A percentile compares a stretch with the other conserved stretches of the same genome.
Conservation (phyloP, 2,329 filamentous ascomycete genomes). For the Aureobasidium sp. region DNA sequence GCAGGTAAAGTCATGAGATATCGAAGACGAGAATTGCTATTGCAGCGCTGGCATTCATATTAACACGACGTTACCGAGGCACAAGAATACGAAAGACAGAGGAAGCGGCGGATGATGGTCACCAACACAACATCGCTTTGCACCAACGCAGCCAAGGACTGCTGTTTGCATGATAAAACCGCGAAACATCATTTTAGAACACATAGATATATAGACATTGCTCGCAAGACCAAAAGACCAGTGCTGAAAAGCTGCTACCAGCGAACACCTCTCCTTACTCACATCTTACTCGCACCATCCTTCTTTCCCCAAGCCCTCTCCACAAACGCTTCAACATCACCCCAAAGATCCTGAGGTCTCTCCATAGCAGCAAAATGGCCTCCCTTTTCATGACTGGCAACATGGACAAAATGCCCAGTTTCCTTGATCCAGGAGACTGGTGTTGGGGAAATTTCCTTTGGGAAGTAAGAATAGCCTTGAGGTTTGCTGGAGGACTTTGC, state of each 20-base stretch:
- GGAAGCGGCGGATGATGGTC: not conserved
- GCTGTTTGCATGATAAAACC: not conserved
- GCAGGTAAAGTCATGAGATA: too few relatives aligned
- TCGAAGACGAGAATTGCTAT: not conserved
- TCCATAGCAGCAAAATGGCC: conserved; percentile 36
- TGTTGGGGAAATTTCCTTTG: conserved; percentile 34
- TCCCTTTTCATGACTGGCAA: conserved; percentile 32
- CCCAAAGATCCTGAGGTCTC: conserved; percentile 27
- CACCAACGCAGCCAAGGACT: not conserved
- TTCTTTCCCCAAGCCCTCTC: conserved; percentile 15
- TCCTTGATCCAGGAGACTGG: conserved; percentile 33
- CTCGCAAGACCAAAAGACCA: not conserved
- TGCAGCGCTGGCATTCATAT: not conserved
- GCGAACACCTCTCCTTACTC: not conserved
- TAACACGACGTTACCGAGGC: not conserved
- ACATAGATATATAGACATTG: not conserved
- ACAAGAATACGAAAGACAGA: not conserved
- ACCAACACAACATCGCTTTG: not conserved
- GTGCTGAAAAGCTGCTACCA: too few relatives aligned
- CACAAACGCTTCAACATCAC: conserved; percentile 29
- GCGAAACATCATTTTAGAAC: not conserved
- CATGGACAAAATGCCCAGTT: conserved; percentile 34
- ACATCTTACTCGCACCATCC: not conserved
- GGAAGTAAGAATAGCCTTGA: conserved; percentile 39
- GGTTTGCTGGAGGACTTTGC: conserved; percentile 28